Base-by-base conservation (phyloP, 805 yeast species). In the Candida vartiovaarae region DNA sequence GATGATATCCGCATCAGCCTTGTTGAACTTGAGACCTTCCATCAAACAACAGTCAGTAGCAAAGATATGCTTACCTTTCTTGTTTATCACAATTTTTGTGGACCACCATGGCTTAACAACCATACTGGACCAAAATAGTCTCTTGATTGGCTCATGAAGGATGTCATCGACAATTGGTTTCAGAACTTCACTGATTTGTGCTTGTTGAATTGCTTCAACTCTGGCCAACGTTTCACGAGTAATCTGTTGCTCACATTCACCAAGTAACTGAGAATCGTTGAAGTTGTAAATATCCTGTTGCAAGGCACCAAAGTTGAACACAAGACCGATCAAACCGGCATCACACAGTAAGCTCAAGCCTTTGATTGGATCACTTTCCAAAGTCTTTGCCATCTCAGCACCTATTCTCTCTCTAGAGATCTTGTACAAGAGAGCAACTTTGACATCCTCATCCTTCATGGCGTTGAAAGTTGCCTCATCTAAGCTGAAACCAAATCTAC, bases 371-470 rank as follows among this genome's bases (percentile, higher is more conserved):
- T 81, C 71, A 6, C 89, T 77, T n/a, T 63, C 62, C n/a, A 91
- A 65, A 34, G 83, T 83, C 61, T 93, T 93, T 37, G 74, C 80
- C 39, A 90, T 62, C 57, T 93, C 99, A 5, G 77, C 80, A 3
- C 96, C 97, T 15, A 93, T 79, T 50, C 99, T 72, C 61, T 93
- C 99, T 42, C 93, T 72, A 44, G 95, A 85, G 39, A 93, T 89
- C 56, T 93, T 93, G 28, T 74, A 70, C 20, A 71, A 61, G 39
- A 93, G 70, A 2, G 85, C 80, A 0, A 58, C 48, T 49, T 76
- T 78, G 41, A 91, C 78, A 7, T 70, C 73, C 1, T 65, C 62
- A 32, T 72, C 70, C 32, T 61, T 67, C 95, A 93, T 89, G 0
- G 91, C 84, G 1, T 63, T 54, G 32, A 54, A 46, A 0, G 90